Base-by-base conservation (phyloP, 1,139 yeast genomes). In the Taiozyma sp. region DNA sequence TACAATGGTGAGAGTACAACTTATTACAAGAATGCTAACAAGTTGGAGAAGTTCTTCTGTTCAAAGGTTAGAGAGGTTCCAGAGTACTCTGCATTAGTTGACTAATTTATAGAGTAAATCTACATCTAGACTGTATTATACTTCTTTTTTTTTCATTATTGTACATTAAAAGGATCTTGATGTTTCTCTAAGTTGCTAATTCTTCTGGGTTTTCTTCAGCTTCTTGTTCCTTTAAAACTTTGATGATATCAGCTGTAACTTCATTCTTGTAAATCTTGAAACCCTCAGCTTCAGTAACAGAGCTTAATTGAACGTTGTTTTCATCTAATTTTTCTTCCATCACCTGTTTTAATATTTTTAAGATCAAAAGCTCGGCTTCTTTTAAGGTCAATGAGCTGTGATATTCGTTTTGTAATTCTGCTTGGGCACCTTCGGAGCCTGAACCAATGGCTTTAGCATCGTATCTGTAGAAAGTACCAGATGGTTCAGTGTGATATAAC, bases 401-500 rank as follows among this genome's bases (percentile, higher is more conserved):
- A 72, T 95, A 95, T 72, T 95, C 97, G 65, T 92, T 93, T 70
- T 93, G 97, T 65, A 95, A 78, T 70, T 95, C 99, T 1, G 97
- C 88, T 71, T 95, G 99, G 2, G 99, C 99, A 56, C 99, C 99
- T 70, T 95, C 99, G 22, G 96, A 88, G 30, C 99, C 99, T 1
- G 97, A 89, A 12, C 99, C 99, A 66, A 95, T 95, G 13, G 99
- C 99, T 72, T 93, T 95, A 44, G 99, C 99, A 65, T 93, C 97
- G 69, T 93, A 95, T 70, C 96, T 82, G 74, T 93, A 95, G 64
- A 91, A 95, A 2, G 99, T 93, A 55, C 99, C 99, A 19, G 97
- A 87, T 43, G 99, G 99, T 71, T 95, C 99, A n/a, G 99, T 97
- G 68, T 95, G 98, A 69, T 88, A 87, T 65, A 95, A 79, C 71